These are phyloP conservation scores for Serendipita sp. DNA, from an alignment of 768 basidiomycete species.

Conservation along the genomic window DNA sequence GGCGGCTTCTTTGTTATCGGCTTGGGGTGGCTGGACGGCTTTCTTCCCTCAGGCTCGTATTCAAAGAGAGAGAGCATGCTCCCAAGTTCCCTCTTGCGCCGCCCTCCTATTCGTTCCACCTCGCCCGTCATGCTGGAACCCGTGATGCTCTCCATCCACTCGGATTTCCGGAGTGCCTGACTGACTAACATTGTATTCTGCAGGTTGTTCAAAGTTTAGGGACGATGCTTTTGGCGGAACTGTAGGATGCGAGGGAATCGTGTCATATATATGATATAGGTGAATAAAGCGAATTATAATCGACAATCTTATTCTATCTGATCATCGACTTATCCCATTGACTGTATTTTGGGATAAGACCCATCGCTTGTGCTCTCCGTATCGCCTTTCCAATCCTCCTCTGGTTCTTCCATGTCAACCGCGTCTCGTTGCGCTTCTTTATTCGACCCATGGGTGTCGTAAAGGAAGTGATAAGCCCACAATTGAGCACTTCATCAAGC, in stretches of 20 bases:
- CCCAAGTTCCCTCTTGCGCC: neutral
- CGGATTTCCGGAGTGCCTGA: neutral
- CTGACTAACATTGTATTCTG: neutral
- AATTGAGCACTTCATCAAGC: slow-evolving; percentile 47
- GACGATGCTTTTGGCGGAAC: slow-evolving; percentile 86
- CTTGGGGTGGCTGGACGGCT: too few species aligned
- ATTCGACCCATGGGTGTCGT: slow-evolving; percentile 73
- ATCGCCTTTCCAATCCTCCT: slow-evolving; percentile 70
- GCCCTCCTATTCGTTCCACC: neutral
- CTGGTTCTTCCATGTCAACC: slow-evolving; percentile 65
- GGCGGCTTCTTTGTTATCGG: too few species aligned
- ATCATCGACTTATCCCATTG: slow-evolving; percentile 1
- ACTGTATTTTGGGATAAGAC: slow-evolving; percentile 41
- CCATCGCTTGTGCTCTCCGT: slow-evolving; percentile 82
- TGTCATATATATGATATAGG: neutral
- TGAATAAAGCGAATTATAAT: neutral
- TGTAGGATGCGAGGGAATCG: slow-evolving; percentile 28
- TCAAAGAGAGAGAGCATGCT: neutral
- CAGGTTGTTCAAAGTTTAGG: slow-evolving; percentile 80
- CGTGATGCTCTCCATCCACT: too few species aligned
- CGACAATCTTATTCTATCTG: neutral
- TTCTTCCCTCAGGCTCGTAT: too few species aligned
- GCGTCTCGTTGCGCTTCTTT: slow-evolving; percentile 46
- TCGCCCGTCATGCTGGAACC: neutral
- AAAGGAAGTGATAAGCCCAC: slow-evolving; percentile 38